Conservation (phyloP, 345 rosid species). For the Eucalyptus urophylla region DNA sequence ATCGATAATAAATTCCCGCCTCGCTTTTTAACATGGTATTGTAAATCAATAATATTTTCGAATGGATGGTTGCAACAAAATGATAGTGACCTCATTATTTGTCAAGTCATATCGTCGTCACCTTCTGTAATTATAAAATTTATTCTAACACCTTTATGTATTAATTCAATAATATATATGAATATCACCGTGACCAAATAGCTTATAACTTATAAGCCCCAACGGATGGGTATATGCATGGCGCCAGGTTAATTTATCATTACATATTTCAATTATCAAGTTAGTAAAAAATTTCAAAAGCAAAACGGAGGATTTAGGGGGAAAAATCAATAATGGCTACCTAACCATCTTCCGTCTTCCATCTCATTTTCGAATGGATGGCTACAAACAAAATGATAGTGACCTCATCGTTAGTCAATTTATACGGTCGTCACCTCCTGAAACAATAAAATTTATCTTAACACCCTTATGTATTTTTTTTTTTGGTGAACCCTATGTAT, state of each 20-base stretch:
- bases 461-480: not conserved
- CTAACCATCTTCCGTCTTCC: not conserved
- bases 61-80: not conserved
- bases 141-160: not conserved
- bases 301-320: not conserved
- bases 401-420: not conserved
- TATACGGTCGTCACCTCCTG: not conserved
- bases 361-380: not conserved
- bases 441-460: not conserved
- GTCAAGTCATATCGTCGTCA: not conserved
- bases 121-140: not conserved
- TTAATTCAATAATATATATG: not conserved
- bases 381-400: no score
- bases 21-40: not conserved
- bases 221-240: fast-evolving
- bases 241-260: not conserved
- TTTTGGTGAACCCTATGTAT: not conserved
- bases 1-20: not conserved
- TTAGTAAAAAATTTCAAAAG: not conserved
- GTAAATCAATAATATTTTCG: not conserved
- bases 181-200: not conserved
- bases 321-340: not conserved
- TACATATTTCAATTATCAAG: not conserved
- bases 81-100: not conserved
- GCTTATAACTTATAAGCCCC: not conserved